Evolutionary conservation across 805 yeast species (phyloP).

Genomic region (Kregervanrija pseudodelftensis): DNA sequence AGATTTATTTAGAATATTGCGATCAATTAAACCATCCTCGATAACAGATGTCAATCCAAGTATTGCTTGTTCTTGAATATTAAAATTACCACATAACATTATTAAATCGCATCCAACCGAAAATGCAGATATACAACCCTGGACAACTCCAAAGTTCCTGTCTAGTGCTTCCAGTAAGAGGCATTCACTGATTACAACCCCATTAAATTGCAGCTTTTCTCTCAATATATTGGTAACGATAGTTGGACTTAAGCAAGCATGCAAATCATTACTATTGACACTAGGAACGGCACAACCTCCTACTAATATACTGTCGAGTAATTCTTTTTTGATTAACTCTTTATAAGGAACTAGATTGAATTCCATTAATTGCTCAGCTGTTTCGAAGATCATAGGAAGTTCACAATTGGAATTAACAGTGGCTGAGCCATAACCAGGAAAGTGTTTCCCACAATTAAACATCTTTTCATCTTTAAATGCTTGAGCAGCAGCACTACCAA

Average conservation of each 20-base stretch:
- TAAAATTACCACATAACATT: slow-evolving; percentile 49
- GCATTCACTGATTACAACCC: slow-evolving; percentile 52
- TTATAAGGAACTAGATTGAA: slow-evolving; percentile 46
- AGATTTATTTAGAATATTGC: slow-evolving; percentile 31
- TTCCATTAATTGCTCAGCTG: slow-evolving; percentile 43
- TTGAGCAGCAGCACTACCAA: slow-evolving; percentile 42
- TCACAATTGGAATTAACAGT: slow-evolving; percentile 48
- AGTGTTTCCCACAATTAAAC: slow-evolving; percentile 52
- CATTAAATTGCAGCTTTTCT: slow-evolving; percentile 43
- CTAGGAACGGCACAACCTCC: slow-evolving; percentile 66
- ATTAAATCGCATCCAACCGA: slow-evolving; percentile 57
- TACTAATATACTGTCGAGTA: slow-evolving; percentile 47
- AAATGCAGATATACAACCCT: slow-evolving; percentile 48
- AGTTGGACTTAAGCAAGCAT: slow-evolving; percentile 51
- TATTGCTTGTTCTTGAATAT: slow-evolving; percentile 49
- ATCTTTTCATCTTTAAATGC: slow-evolving; percentile 49
- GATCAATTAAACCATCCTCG: slow-evolving; percentile 31
- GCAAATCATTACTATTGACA: slow-evolving; percentile 50
- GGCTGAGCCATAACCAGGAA: slow-evolving; percentile 59
- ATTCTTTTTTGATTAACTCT: slow-evolving; percentile 34
- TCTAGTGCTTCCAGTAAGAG: slow-evolving; percentile 55
- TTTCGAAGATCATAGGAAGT: slow-evolving; percentile 50
- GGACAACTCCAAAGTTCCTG: slow-evolving; percentile 53
- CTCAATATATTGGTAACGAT: slow-evolving; percentile 42
- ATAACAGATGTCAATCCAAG: slow-evolving; percentile 26